phyloP scores from a whole-genome alignment of 495 filamentous ascomycete species.

The Annulohypoxylon bovei region DNA sequence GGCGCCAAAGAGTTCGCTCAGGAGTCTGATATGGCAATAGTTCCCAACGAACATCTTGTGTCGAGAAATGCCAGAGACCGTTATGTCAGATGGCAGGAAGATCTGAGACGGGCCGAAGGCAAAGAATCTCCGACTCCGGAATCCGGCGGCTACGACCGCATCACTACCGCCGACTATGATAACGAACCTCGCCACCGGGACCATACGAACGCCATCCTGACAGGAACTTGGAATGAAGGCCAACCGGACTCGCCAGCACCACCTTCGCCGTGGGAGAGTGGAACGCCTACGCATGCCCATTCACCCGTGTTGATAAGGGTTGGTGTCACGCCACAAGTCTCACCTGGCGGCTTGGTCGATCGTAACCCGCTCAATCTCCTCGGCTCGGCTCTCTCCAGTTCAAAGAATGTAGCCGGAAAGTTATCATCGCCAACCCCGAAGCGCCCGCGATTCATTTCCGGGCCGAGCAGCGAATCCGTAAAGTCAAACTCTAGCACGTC shows the following conservation, averaged over 20 bases:
- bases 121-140: constrained; percentile 22
- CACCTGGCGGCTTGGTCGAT: constrained; percentile 11
- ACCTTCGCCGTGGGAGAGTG: constrained; percentile 14
- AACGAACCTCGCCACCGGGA: constrained; percentile 48
- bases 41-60: constrained; percentile 77
- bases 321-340: neutral
- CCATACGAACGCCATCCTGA: constrained; percentile 61
- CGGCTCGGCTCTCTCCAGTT: constrained; percentile 13
- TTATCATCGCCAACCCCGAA: neutral
- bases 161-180: constrained; percentile 20
- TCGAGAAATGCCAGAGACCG: constrained; percentile 78
- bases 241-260: constrained; percentile 58
- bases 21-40: constrained; percentile 73
- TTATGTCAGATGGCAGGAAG: constrained; percentile 78
- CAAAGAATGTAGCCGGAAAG: constrained; percentile 9
- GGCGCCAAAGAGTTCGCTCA: constrained; percentile 88
- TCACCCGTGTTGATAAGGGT: neutral
- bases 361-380: constrained; percentile 25
- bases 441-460: neutral
- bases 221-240: constrained; percentile 69
- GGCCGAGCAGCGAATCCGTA: constrained; percentile 5
- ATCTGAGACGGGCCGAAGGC: constrained; percentile 69
- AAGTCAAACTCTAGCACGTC: constrained; percentile 14
- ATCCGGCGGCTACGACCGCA: constrained; percentile 39
- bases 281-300: neutral